Base-by-base conservation (phyloP, 371 early-diverging fungal species). In the Mucor piriformis region DNA sequence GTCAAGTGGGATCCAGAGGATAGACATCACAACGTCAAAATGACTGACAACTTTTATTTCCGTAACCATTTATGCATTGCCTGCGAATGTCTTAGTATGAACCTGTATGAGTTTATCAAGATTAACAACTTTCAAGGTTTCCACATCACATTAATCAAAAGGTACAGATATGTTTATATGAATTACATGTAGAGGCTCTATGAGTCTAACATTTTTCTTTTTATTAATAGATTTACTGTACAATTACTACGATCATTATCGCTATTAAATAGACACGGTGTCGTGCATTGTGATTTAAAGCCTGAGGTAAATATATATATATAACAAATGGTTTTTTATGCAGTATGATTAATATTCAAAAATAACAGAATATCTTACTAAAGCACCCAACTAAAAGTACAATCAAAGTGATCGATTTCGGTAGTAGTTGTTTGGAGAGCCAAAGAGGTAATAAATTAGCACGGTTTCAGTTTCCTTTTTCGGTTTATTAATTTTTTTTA, bases 281-380 rank as follows among this genome's bases (percentile, higher is more conserved):
- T 99, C 48, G 89, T 97, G n/a, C 99, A 99, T 67, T 96, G 98
- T 64, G 99, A 99, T 74, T 77, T 99, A 55, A 99, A 99, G 61
- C 99, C 99, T 6, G 99, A 98, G 87, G 91, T 89, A 77, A 21
- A 42, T 12, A 15, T 10, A 38, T 3, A 33, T 34, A 8, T 29
- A 13, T 27, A 42, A 20, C 24, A 34, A 15, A 33, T 49, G 13
- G 8, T 24, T 46, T 35, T 21, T 18, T 25, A 27, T 32, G 43
- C 6, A n/a, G n/a, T 34, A 25, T 32, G 16, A 16, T 38, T 6
- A 6, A n/a, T 42, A 32, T n/a, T n/a, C n/a, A 5, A 2, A 37
- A 51, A 11, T 23, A 24, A 12, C 50, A 83, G 83, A 96, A 95
- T 65, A 84, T 95, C 8, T 66, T 94, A 50, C 71, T 95, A 7